Conservation (phyloP, 805 yeast genomes). For the Maudiozyma saulgeensis region DNA sequence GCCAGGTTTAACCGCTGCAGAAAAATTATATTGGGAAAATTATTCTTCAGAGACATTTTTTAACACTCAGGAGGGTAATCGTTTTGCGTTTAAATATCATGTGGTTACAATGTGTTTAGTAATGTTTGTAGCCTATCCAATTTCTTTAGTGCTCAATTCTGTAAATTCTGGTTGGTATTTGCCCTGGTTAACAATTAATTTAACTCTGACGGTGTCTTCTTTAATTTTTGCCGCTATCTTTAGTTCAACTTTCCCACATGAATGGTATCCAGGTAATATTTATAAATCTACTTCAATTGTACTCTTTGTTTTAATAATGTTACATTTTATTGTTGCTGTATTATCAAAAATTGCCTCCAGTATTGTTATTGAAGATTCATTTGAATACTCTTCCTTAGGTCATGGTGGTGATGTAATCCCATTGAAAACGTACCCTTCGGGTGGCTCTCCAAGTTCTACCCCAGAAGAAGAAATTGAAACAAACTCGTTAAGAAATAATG, state of each 20-base stretch:
- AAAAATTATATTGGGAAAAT: slow-evolving; percentile 63
- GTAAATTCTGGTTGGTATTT: slow-evolving; percentile 50
- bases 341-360: slow-evolving; percentile 35
- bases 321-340: slow-evolving; percentile 49
- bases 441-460: background rate
- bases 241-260: slow-evolving; percentile 43
- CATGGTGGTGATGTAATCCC: background rate
- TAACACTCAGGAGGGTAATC: slow-evolving; percentile 39
- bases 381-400: slow-evolving; percentile 3
- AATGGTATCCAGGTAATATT: slow-evolving; percentile 67
- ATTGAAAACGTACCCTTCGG: background rate
- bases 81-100: slow-evolving; percentile 48
- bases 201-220: slow-evolving; percentile 38
- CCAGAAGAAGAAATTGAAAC: background rate
- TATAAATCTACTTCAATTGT: slow-evolving; percentile 59
- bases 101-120: slow-evolving; percentile 35
- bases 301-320: slow-evolving; percentile 41
- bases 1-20: slow-evolving; percentile 60
- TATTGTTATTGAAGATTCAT: slow-evolving; percentile 15
- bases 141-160: slow-evolving; percentile 54
- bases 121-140: slow-evolving; percentile 54
- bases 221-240: slow-evolving; percentile 48
- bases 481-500: background rate
- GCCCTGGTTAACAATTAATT: slow-evolving; percentile 45
- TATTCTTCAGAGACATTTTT: slow-evolving; percentile 75